Conservation (phyloP, 495 filamentous ascomycete genomes). For the Daldinia childiae region DNA sequence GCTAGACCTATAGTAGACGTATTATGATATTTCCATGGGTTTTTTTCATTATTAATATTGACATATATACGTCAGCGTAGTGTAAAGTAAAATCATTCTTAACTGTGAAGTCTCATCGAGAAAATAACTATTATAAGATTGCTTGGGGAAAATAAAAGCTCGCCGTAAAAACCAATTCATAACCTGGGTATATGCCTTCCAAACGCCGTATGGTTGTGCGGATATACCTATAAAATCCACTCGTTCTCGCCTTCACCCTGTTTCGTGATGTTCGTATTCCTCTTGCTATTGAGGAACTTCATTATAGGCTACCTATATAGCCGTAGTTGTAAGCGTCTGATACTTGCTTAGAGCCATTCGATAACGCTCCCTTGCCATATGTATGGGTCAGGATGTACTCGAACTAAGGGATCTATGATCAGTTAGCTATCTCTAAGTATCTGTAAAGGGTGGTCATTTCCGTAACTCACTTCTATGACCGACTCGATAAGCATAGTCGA, state of each 20-base stretch:
- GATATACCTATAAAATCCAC: not conserved
- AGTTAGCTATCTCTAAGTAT: constrained; percentile 5
- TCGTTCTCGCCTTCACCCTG: not conserved
- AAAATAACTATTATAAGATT: not conserved
- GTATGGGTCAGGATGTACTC: constrained; percentile 43
- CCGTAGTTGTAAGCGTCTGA: not conserved
- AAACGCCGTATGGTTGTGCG: constrained; percentile 21
- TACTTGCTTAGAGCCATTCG: constrained; percentile 27
- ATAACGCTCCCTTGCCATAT: constrained; percentile 40
- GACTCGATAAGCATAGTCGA: constrained; percentile 39
- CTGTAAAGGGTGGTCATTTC: not conserved
- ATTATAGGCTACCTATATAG: not conserved
- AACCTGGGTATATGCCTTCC: constrained; percentile 37
- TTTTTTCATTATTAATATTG: not conserved
- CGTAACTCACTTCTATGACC: constrained; percentile 39
- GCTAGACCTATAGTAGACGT: not conserved
- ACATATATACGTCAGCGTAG: not conserved
- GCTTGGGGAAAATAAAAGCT: not conserved
- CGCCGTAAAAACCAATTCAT: constrained; percentile 12
- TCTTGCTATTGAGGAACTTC: not conserved
- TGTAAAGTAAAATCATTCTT: not conserved
- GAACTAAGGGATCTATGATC: constrained; percentile 38
- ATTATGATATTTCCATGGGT: not conserved
- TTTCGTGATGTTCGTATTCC: not conserved
- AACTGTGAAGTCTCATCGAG: not conserved